These are phyloP conservation scores for Chrysanthemum lavandulifolium DNA, from an alignment of 129 eudicot genomes.

Conservation along the genomic window DNA sequence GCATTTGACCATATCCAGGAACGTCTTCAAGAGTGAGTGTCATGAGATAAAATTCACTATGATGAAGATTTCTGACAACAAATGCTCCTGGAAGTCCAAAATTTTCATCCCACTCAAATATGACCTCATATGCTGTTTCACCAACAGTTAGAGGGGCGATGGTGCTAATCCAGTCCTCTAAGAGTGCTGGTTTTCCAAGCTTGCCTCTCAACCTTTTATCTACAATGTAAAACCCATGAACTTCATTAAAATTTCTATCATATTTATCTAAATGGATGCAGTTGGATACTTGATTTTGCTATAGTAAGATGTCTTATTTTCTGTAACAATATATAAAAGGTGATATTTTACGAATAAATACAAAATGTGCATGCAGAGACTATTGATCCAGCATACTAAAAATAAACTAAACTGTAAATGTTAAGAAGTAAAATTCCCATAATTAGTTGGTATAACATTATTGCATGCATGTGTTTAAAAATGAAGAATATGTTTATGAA, in stretches of 20 bases:
- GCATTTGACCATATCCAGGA: conserved; percentile 52
- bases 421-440: no score
- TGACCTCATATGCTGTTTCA: conserved; percentile 38
- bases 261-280: no score
- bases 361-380: no score
- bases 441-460: no score
- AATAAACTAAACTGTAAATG: no score
- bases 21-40: conserved; percentile 61
- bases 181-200: conserved; percentile 50
- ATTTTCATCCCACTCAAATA: conserved; percentile 53
- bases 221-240: conserved; percentile 17
- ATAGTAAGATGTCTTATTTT: no score
- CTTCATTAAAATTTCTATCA: not conserved
- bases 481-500: not conserved
- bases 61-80: conserved; percentile 46
- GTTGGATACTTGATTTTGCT: no score
- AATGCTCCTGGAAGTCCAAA: conserved; percentile 71
- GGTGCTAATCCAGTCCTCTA: conserved; percentile 52
- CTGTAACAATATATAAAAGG: no score
- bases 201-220: conserved; percentile 41
- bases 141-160: conserved; percentile 31
- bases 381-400: no score
- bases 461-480: not conserved
- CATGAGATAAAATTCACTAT: conserved; percentile 57
- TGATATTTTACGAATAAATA: no score